Conservation (phyloP, 2,329 filamentous ascomycete species). For the Paecilomyces formosus region DNA sequence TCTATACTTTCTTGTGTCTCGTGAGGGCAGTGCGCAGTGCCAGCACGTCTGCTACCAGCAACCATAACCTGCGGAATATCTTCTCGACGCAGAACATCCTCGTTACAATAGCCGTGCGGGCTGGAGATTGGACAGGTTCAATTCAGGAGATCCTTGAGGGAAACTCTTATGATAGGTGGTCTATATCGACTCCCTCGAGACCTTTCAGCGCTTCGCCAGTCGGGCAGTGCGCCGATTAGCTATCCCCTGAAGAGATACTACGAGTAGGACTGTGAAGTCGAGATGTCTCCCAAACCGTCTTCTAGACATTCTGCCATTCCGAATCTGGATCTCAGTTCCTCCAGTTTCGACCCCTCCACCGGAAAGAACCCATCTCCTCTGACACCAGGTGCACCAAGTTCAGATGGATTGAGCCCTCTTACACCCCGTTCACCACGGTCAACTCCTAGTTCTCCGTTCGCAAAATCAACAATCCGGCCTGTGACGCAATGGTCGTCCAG, state of each 20-base stretch:
- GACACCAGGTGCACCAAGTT: conserved; percentile 27
- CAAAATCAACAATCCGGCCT: conserved; percentile 34
- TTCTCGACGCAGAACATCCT: not conserved
- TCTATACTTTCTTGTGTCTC: not conserved
- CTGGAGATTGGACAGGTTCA: not conserved
- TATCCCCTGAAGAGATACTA: not conserved
- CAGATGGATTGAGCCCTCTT: conserved; percentile 26
- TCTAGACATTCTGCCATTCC: conserved; percentile 28
- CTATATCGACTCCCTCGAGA: not conserved
- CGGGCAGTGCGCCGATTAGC: not conserved
- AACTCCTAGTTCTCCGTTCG: conserved; percentile 26
- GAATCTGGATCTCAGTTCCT: conserved; percentile 29
- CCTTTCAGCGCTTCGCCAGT: not conserved
- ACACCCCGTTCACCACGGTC: conserved; percentile 32
- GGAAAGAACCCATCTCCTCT: conserved; percentile 24
- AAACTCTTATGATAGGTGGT: not conserved
- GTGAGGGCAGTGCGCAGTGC: not conserved
- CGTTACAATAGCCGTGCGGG: not conserved
- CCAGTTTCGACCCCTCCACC: conserved; percentile 19
- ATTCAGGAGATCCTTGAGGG: not conserved
- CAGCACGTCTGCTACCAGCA: not conserved
- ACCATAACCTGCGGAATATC: not conserved
- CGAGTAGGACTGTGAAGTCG: not conserved
- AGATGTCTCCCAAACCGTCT: conserved; percentile 21
- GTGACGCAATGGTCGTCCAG: conserved; percentile 26